These are phyloP conservation scores for Eimeria falciformis DNA, from an alignment of 169 alveolate species.

Conservation along the genomic window DNA sequence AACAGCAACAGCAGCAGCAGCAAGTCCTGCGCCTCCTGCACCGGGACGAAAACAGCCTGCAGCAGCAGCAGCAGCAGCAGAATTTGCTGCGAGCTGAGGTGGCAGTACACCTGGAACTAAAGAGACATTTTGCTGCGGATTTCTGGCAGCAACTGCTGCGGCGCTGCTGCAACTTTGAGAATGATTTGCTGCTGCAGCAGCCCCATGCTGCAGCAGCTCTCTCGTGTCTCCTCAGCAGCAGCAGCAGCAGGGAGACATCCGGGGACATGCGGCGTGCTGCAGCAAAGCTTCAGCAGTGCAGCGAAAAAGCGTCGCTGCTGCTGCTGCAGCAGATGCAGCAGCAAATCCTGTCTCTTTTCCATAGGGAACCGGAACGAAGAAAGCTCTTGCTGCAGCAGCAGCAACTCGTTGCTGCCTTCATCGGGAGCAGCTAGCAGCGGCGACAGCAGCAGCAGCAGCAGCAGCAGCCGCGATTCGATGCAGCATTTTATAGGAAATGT, in stretches of 20 bases:
- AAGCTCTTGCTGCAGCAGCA: conserved; percentile 49
- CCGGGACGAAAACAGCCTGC: background rate
- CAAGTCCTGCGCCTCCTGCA: background rate
- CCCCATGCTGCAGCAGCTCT: conserved; percentile 41
- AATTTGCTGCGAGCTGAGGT: conserved; percentile 43
- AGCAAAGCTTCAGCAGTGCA: conserved; percentile 43
- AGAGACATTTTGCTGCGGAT: background rate
- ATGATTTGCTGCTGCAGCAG: conserved; percentile 20
- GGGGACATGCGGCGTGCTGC: conserved; percentile 45
- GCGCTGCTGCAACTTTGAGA: conserved; percentile 59
- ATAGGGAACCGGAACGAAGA: background rate
- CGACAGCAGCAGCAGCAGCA: conserved; percentile 45
- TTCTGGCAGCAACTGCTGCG: conserved; percentile 39
- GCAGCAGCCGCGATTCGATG: background rate
- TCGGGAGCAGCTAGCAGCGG: background rate
- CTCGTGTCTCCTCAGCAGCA: conserved; percentile 34
- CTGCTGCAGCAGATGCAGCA: conserved; percentile 46
- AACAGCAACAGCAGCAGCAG: conserved; percentile 45
- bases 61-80: conserved; percentile 50
- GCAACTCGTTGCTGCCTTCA: conserved; percentile 44
- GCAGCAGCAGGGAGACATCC: background rate
- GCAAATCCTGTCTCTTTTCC: conserved; percentile 1
- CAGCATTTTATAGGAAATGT: background rate
- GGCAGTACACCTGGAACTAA: background rate
- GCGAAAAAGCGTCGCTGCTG: conserved; percentile 24